These are phyloP conservation scores for Phialemonium atrogriseum DNA, from an alignment of 2,329 filamentous ascomycete species.

Conservation along the genomic window DNA sequence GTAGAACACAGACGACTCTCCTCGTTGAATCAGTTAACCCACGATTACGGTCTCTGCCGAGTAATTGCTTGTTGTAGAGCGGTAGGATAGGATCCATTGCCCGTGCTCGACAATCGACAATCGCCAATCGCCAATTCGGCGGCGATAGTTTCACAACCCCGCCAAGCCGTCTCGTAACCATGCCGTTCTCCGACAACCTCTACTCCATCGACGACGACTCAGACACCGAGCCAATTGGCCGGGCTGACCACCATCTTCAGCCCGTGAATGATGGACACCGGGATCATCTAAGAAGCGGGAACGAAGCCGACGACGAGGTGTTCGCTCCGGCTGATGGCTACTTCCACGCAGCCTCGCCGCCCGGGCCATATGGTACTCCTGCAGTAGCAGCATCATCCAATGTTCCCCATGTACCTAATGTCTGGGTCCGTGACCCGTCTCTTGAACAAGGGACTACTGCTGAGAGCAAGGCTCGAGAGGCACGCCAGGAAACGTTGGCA, in stretches of 20 bases:
- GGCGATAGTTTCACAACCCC: conserved; percentile 5
- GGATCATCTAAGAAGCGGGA: not conserved
- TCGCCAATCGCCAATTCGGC: too few relatives aligned
- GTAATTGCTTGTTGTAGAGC: too few relatives aligned
- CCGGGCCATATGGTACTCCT: conserved; percentile 5
- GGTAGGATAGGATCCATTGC: too few relatives aligned
- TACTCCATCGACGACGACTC: conserved; percentile 29
- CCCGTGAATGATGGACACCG: conserved; percentile 8
- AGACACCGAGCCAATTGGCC: conserved; percentile 15
- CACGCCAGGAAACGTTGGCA: conserved; percentile 27
- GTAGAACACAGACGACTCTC: too few relatives aligned
- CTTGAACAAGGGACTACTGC: conserved; percentile 24
- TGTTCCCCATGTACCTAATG: conserved; percentile 37
- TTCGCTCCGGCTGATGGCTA: conserved; percentile 45
- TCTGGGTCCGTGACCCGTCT: conserved; percentile 41
- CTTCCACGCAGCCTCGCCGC: conserved; percentile 27
- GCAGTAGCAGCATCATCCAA: conserved; percentile 16
- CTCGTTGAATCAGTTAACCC: too few relatives aligned
- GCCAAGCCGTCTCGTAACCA: conserved; percentile 20
- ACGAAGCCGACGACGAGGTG: conserved; percentile 22
- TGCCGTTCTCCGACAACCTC: conserved; percentile 42
- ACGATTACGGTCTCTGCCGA: too few relatives aligned
- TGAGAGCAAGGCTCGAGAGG: conserved; percentile 36
- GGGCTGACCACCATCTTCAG: conserved; percentile 3
- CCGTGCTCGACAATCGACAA: too few relatives aligned